phyloP scores from a whole-genome alignment of 2,329 filamentous ascomycete species.

The Phaeomoniella chlamydospora region DNA sequence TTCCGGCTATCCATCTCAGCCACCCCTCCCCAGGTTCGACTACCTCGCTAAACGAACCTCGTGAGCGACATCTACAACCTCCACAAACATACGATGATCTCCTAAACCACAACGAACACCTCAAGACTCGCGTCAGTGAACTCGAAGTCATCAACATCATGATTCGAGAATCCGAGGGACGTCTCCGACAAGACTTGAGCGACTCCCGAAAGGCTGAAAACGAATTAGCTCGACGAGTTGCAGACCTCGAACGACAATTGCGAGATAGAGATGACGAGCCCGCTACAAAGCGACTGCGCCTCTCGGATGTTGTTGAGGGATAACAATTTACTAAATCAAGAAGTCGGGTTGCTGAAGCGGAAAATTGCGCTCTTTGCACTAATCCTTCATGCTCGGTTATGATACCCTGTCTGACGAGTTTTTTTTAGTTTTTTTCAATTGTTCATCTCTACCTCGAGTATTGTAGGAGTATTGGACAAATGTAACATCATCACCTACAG shows the following conservation, averaged over 20 bases:
- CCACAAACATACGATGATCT: slow-evolving; percentile 63
- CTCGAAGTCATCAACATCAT: slow-evolving; percentile 77
- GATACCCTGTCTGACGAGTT: background rate
- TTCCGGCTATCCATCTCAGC: slow-evolving; percentile 34
- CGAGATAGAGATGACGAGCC: slow-evolving; percentile 28
- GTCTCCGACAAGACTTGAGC: slow-evolving; percentile 51
- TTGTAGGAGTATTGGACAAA: background rate
- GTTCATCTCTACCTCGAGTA: background rate
- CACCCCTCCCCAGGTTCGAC: slow-evolving; percentile 46
- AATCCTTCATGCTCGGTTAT: background rate
- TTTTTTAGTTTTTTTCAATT: background rate
- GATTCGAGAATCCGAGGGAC: slow-evolving; percentile 37
- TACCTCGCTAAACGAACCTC: slow-evolving; percentile 36
- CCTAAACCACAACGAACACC: slow-evolving; percentile 63
- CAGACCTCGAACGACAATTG: slow-evolving; percentile 53
- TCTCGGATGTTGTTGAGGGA: slow-evolving; percentile 36
- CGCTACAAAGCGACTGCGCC: slow-evolving; percentile 39
- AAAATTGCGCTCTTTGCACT: background rate
- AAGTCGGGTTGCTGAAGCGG: background rate
- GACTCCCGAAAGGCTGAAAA: slow-evolving; percentile 68
- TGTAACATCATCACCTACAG: background rate
- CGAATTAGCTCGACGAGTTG: slow-evolving; percentile 66
- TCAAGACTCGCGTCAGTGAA: slow-evolving; percentile 93
- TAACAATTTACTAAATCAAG: background rate
- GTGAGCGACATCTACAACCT: slow-evolving; percentile 48